Percentiles rank a stretch among this genome's conserved stretches.
phyloP scores from a whole-genome alignment of 495 filamentous ascomycete species.

The Hapsidospora chrysogenum region DNA sequence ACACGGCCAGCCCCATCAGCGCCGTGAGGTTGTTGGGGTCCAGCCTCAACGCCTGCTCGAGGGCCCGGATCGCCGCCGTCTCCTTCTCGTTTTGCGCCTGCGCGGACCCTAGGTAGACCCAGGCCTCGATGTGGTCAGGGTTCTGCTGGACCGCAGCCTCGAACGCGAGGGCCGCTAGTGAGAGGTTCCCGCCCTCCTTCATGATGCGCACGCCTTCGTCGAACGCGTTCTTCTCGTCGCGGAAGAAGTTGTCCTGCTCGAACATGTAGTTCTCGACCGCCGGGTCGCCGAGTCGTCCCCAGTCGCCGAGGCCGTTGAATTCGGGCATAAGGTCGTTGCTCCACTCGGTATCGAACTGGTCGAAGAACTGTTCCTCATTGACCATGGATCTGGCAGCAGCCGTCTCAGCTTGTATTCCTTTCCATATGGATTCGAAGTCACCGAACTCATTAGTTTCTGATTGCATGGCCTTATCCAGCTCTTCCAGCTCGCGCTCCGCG shows the following conservation, averaged over 20 bases:
- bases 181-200: conserved; percentile 81
- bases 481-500: conserved; percentile 78
- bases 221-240: conserved; percentile 60
- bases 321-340: conserved; percentile 63
- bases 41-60: conserved; percentile 79
- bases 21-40: conserved; percentile 76
- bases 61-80: conserved; percentile 87
- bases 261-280: conserved; percentile 82
- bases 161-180: conserved; percentile 88
- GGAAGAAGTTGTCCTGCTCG: conserved; percentile 82
- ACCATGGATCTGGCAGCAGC: conserved; percentile 51
- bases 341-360: conserved; percentile 51
- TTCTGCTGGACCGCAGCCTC: conserved; percentile 89
- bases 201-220: conserved; percentile 84
- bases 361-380: conserved; percentile 43
- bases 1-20: conserved; percentile 88
- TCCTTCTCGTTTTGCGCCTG: conserved; percentile 99
- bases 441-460: conserved; percentile 47
- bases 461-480: conserved; percentile 49
- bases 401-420: conserved; percentile 69
- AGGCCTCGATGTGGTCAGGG: conserved; percentile 73
- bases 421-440: conserved; percentile 83
- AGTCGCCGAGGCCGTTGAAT: conserved; percentile 39
- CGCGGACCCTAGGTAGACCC: conserved; percentile 76
- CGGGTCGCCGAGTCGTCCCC: conserved; percentile 39